Percentiles rank a stretch among this genome's conserved stretches.
Evolutionary conservation across 148 eudicot species (phyloP).

Genomic region (Agrostemma githago): DNA sequence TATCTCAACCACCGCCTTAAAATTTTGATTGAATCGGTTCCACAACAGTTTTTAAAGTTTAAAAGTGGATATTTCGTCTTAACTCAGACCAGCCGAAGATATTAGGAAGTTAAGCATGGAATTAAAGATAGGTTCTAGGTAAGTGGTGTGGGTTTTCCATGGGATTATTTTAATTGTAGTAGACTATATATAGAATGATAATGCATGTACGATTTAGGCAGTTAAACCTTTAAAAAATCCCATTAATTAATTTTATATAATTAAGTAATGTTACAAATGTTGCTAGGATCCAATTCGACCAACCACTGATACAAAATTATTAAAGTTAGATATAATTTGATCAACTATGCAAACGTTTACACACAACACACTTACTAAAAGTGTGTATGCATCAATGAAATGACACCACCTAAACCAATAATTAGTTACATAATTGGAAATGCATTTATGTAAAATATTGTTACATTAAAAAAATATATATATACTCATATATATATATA

Average conservation of each 20-base stretch:
- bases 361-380: slow-evolving; percentile 2
- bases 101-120: not conserved
- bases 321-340: not conserved
- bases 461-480: too few relatives aligned
- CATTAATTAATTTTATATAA: not conserved
- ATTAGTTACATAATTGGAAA: not conserved
- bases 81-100: too few relatives aligned
- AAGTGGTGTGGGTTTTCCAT: not conserved
- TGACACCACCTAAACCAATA: slow-evolving; percentile 7
- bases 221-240: not conserved
- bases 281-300: slow-evolving; percentile 20
- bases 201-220: slow-evolving; percentile 9
- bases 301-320: slow-evolving; percentile 14
- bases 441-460: not conserved
- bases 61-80: too few relatives aligned
- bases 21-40: too few relatives aligned
- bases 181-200: not conserved
- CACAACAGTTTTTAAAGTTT: too few relatives aligned
- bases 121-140: not conserved
- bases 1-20: too few relatives aligned
- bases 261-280: slow-evolving; percentile 1
- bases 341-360: slow-evolving; percentile 11
- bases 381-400: not conserved
- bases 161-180: too few relatives aligned
- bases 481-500: too few relatives aligned